These are phyloP conservation scores for Bondarzewia mesenterica DNA, from an alignment of 1,284 basidiomycete species.

Conservation along the genomic window DNA sequence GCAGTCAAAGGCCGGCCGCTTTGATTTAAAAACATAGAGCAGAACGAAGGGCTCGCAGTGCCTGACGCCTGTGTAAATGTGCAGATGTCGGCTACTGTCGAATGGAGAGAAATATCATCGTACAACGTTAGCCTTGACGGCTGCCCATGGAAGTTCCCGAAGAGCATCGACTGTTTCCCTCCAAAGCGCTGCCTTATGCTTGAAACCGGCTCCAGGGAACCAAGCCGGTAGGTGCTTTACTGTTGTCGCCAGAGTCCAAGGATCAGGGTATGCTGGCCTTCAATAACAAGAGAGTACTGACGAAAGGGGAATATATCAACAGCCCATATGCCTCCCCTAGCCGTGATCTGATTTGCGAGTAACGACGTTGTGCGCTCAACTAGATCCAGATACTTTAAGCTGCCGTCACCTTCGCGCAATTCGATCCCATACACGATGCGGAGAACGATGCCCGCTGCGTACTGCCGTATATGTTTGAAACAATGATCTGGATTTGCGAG, in stretches of 20 bases:
- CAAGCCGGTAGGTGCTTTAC: constrained; percentile 31
- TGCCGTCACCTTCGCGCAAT: neutral
- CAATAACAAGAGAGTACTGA: neutral
- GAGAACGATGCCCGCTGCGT: neutral
- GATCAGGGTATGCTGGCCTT: neutral
- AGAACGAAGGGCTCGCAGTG: neutral
- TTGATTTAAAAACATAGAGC: neutral
- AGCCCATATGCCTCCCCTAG: constrained; percentile 4
- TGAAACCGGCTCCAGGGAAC: constrained; percentile 35
- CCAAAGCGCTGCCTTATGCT: constrained; percentile 31
- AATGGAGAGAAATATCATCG: neutral
- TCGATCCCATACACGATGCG: neutral
- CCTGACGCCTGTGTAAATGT: neutral
- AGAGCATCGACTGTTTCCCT: constrained; percentile 9
- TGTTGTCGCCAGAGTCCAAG: neutral
- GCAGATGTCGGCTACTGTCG: neutral
- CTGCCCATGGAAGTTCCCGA: constrained; percentile 2
- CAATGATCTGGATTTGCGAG: neutral
- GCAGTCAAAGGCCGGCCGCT: neutral
- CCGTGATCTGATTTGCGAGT: neutral
- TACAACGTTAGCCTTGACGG: constrained; percentile 1
- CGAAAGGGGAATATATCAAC: constrained; percentile 7
- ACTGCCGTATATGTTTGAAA: neutral
- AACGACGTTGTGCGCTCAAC: neutral
- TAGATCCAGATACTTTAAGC: neutral